Base-by-base conservation (phyloP, 164 flowering plant genomes). In the Vitis rotundifolia region DNA sequence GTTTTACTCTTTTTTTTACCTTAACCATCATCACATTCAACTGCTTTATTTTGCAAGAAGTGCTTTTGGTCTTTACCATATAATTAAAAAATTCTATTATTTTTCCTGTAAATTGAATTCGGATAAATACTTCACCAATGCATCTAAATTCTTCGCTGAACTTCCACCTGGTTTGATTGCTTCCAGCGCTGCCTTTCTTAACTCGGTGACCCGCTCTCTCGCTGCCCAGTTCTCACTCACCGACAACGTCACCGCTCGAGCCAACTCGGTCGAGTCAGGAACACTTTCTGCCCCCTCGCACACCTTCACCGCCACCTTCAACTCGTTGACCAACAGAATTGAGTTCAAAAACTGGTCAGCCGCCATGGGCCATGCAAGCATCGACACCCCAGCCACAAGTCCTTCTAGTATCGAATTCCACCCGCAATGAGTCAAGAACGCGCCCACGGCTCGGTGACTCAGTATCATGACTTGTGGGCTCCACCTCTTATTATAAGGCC, bases 341-440 rank as follows among this genome's bases (percentile, higher is more conserved):
- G 49, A 19, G 22, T 54, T 66, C 9, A 11, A 13, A 16, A 53
- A 66, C 29, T 66, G 59, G 59, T 66, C 60, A 26, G 59, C 49
- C 5, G 12, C 51, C 85, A 84, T 81, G 1, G 90, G 90, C 90
- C 88, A 86, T 2, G 86, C 59, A 13, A 86, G 67, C 82, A 84
- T 55, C 47, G 52, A 44, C 18, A 86, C 87, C 1, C 88, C 87
- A 0, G 82, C 86, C 4, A 29, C 49, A 3, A 86, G 4, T 12
- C 75, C 77, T 55, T 86, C 90, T 10, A 84, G 13, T n/a, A 55
- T 63, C 52, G 90, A 84, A 71, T 86, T 84, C 89, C 89, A 86
- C 31, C 89, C 89, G 54, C 85, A 84, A 69, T 86, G 88, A 37
- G 82, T 84, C 80, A 86, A 54, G 59, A 82, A 84, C 65, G 71